A percentile compares a stretch with the other conserved stretches of the same genome.
These are phyloP conservation scores for Circinella umbellata DNA, from an alignment of 371 early-diverging fungal species.

Conservation along the genomic window DNA sequence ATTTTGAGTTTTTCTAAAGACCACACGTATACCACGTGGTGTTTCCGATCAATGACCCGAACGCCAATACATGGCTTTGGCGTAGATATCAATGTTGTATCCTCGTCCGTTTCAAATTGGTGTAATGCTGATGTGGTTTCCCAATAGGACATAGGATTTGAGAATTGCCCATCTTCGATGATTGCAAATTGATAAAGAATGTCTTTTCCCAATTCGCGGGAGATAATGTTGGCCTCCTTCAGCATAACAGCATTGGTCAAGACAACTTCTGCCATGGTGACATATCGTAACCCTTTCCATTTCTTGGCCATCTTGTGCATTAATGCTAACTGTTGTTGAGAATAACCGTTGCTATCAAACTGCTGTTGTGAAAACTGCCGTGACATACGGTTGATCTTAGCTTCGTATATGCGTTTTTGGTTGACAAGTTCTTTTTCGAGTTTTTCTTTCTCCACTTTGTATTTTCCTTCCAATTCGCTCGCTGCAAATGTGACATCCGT, in stretches of 20 bases:
- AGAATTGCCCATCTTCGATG: conserved; percentile 58
- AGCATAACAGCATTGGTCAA: conserved; percentile 72
- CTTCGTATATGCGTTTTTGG: conserved; percentile 63
- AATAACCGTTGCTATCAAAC: conserved; percentile 6
- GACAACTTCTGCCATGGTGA: conserved; percentile 76
- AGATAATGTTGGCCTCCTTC: conserved; percentile 89
- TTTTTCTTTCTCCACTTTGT: conserved; percentile 57
- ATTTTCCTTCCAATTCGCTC: conserved; percentile 53
- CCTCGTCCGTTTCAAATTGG: conserved; percentile 64
- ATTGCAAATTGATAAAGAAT: conserved; percentile 84
- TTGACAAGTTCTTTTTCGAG: conserved; percentile 52
- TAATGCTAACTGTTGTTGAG: conserved; percentile 34
- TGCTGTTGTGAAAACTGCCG: conserved; percentile 30
- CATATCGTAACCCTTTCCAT: conserved; percentile 70
- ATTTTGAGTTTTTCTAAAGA: conserved; percentile 68
- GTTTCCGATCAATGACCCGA: conserved; percentile 72
- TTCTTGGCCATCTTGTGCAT: conserved; percentile 23
- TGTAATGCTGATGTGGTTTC: conserved; percentile 61
- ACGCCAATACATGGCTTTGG: conserved; percentile 67
- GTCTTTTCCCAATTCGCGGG: conserved; percentile 77
- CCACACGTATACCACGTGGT: conserved; percentile 79
- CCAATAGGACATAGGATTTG: conserved; percentile 65
- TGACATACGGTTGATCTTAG: conserved; percentile 57
- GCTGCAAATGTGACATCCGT: conserved; percentile 39
- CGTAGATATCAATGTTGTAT: conserved; percentile 40